Base-by-base conservation (phyloP, 108 stramenopile species). In the Epithemia pelagica region DNA sequence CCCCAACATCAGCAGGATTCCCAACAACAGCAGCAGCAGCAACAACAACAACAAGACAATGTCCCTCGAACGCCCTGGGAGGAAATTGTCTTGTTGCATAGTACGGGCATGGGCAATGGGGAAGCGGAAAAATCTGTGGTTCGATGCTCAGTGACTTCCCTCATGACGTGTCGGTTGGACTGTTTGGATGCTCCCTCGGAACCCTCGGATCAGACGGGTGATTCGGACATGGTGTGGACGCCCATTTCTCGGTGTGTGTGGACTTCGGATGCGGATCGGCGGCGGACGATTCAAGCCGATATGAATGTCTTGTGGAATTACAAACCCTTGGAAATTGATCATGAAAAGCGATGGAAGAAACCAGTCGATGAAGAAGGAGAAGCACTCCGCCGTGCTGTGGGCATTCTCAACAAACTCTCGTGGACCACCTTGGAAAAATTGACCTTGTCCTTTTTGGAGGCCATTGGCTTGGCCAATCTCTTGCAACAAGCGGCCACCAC, bases 341-440 rank as follows among this genome's bases (percentile, higher is more conserved):
- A 94, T 21, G 88, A 88, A 54, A 94, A 84, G 8, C 71, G 89
- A 30, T 89, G 89, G 89, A 91, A 88, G 65, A 58, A 78, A 25
- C 5, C 37, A 15, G 72, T 62, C 22, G 28, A 30, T 24, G 8
- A 66, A 5, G 55, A 68, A 55, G 72, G 65, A 25, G 90, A 72
- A 25, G 69, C 82, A 57, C 58, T 85, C 20, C 72, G 74, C 65
- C 82, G 81, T 70, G 90, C 86, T 22, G 66, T 86, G 28, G 66
- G 88, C 58, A 89, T 96, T 64, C 83, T 96, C 21, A 96, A 96
- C 85, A 96, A 96, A 81, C 73, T 96, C 32, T 92, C 88, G 1
- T 78, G 89, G 65, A 94, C 92, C 28, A 92, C 89, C 28, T 84
- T 96, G 58, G 92, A 94, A 58, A 83, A 86, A 57, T 68, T 96